Evolutionary conservation across 441 rosid species (phyloP).

Genomic region (Bruguiera hainesii): DNA sequence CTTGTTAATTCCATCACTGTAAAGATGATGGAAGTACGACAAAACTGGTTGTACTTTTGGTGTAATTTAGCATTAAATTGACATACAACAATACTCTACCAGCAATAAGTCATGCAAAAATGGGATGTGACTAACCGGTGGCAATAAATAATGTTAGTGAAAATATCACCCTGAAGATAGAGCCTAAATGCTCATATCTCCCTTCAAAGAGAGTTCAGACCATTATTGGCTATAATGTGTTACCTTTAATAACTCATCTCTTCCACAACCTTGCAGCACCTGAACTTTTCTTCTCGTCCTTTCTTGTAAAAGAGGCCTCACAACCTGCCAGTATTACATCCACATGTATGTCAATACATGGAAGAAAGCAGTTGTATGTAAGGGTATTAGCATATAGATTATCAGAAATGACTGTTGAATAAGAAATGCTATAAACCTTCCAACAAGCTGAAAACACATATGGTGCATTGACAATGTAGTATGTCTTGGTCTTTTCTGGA

Average conservation of each 20-base stretch:
- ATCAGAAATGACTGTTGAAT: not conserved
- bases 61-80: not conserved
- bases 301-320: constrained; percentile 92
- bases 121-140: not conserved
- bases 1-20: not conserved
- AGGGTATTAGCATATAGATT: not conserved
- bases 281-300: constrained; percentile 78
- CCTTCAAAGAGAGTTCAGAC: constrained; percentile 1
- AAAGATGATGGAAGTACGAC: not conserved
- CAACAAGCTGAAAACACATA: constrained; percentile 94
- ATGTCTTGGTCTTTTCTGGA: constrained; percentile 88
- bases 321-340: constrained; percentile 47
- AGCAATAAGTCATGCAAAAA: not conserved
- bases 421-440: constrained; percentile 53
- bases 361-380: constrained; percentile 4
- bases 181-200: not conserved
- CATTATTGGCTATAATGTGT: not conserved
- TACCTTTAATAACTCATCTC: constrained; percentile 78
- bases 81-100: not conserved
- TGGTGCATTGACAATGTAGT: constrained; percentile 81
- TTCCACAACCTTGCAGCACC: constrained; percentile 76
- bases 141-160: not conserved
- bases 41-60: not conserved
- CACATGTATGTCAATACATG: not conserved
- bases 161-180: not conserved